Conservation (phyloP, 352 stramenopile genomes). For the Phytophthora capsici region DNA sequence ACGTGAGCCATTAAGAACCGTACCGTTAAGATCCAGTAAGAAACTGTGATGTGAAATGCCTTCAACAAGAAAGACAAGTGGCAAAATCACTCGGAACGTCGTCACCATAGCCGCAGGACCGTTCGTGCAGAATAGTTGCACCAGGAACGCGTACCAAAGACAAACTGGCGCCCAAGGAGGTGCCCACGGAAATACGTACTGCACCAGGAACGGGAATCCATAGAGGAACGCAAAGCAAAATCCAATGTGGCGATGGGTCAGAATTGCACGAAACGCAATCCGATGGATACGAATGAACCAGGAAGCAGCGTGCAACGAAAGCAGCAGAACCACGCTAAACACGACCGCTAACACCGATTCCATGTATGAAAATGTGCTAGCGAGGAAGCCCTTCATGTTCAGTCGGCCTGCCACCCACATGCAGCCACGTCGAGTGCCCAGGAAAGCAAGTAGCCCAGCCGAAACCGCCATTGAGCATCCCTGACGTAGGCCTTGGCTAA, state of each 20-base stretch:
- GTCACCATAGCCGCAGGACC: conserved; percentile 86
- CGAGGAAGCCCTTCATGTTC: conserved; percentile 56
- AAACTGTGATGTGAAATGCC: conserved; percentile 91
- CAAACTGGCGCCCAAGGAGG: conserved; percentile 89
- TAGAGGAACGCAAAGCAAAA: conserved; percentile 91
- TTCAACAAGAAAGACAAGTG: conserved; percentile 87
- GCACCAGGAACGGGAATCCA: conserved; percentile 85
- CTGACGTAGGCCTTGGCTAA: conserved; percentile 20
- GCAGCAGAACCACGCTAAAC: conserved; percentile 70
- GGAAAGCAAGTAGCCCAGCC: conserved; percentile 18
- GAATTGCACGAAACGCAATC: conserved; percentile 79
- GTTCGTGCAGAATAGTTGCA: conserved; percentile 88
- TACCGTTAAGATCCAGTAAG: conserved; percentile 89
- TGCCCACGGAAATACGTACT: conserved; percentile 89
- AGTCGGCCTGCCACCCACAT: conserved; percentile 37
- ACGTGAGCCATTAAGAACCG: conserved; percentile 3
- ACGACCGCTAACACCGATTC: conserved; percentile 72
- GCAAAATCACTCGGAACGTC: conserved; percentile 84
- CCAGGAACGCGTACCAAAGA: conserved; percentile 91
- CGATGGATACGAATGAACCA: conserved; percentile 85
- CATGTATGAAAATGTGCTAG: conserved; percentile 55
- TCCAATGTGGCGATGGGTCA: conserved; percentile 86
- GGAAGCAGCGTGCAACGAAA: conserved; percentile 72
- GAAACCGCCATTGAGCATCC: conserved; percentile 14
- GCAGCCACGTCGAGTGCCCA: conserved; percentile 21